phyloP scores from a whole-genome alignment of 768 basidiomycete species.

The Austroboletus eburneus region DNA sequence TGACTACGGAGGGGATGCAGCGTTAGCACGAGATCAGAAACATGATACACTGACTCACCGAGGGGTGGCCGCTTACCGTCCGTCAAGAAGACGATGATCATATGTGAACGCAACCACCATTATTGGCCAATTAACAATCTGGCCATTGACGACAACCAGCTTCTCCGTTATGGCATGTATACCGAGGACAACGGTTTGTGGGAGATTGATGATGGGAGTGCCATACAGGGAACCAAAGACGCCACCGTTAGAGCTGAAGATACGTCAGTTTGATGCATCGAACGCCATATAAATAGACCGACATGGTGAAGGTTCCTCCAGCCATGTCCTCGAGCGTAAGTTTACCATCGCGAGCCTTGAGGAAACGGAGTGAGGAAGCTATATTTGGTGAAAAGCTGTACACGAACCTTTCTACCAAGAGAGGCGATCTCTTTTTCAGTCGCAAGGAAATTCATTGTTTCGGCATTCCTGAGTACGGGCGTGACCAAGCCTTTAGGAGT shows the following conservation, averaged over 20 bases:
- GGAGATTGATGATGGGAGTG: constrained; percentile 98
- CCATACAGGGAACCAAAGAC: constrained; percentile 97
- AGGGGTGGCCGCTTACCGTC: constrained; percentile 97
- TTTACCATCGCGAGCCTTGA: constrained; percentile 83
- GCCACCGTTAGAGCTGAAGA: constrained; percentile 87
- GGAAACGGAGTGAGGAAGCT: constrained; percentile 6
- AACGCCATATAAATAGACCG: constrained; percentile 27
- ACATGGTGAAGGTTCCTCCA: constrained; percentile 99
- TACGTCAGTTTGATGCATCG: not conserved
- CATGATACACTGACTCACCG: constrained; percentile 47
- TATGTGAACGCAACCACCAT: constrained; percentile 95
- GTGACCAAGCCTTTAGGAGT: constrained; percentile 98
- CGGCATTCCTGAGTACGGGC: constrained; percentile 89
- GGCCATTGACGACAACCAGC: constrained; percentile 86
- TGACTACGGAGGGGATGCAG: constrained; percentile 46
- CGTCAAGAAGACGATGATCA: constrained; percentile 93
- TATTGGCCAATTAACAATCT: constrained; percentile 95
- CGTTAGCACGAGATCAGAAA: constrained; percentile 3
- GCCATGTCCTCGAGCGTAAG: constrained; percentile 98
- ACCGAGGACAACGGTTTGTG: constrained; percentile 90
- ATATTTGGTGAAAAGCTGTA: constrained; percentile 1
- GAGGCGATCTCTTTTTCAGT: constrained; percentile 92
- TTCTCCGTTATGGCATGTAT: constrained; percentile 96
- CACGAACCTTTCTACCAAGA: constrained; percentile 84
- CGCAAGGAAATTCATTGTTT: constrained; percentile 79